phyloP scores from a whole-genome alignment of 164 flowering plant species.

The Akebia trifoliata region DNA sequence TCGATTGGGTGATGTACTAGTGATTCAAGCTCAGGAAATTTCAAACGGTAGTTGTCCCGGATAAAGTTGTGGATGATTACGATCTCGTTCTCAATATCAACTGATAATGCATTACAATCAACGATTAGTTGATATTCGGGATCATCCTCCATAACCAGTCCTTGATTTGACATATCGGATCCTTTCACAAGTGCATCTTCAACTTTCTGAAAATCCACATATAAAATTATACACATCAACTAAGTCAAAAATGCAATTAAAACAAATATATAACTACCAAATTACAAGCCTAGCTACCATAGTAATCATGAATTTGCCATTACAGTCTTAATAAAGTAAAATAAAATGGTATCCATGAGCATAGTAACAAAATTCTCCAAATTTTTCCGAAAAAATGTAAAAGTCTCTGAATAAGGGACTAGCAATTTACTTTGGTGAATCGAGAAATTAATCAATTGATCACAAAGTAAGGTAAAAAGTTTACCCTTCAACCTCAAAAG shows the following conservation, averaged over 20 bases:
- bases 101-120: conserved; percentile 84
- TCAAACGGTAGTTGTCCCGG: conserved; percentile 81
- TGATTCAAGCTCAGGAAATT: conserved; percentile 95
- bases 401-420: too few species aligned
- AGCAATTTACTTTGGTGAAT: too few species aligned
- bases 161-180: conserved; percentile 47
- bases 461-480: too few species aligned
- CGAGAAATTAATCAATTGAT: too few species aligned
- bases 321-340: too few species aligned
- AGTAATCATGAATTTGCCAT: background rate
- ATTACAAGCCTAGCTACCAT: background rate
- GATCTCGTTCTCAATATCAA: conserved; percentile 92
- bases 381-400: too few species aligned
- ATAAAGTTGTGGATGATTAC: conserved; percentile 86
- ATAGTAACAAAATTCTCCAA: too few species aligned
- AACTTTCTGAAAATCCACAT: conserved; percentile 68
- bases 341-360: too few species aligned
- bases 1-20: conserved; percentile 97
- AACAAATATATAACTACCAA: background rate
- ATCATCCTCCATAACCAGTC: conserved; percentile 79
- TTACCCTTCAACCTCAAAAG: too few species aligned
- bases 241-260: background rate
- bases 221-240: background rate
- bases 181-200: conserved; percentile 78
- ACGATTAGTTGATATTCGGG: conserved; percentile 94